phyloP scores from a whole-genome alignment of 2,329 filamentous ascomycete species.

The Neocatenulostroma microsporum region DNA sequence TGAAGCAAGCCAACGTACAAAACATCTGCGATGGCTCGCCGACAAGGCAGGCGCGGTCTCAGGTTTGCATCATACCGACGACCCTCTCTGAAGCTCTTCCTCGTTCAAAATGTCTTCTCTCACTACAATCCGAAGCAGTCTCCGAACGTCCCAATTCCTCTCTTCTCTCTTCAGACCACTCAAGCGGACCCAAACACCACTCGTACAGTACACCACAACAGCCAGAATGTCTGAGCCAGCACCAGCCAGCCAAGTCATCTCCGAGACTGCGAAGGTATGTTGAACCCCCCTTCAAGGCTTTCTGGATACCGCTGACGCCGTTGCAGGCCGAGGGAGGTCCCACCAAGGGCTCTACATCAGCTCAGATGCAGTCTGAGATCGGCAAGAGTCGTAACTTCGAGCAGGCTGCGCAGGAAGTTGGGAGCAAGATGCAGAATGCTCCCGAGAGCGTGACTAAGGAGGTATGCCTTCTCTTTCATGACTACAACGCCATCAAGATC shows the following conservation, averaged over 20 bases:
- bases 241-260: conserved; percentile 21
- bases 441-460: conserved; percentile 30
- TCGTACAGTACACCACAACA: conserved; percentile 4
- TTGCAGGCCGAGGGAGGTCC: conserved; percentile 28
- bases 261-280: conserved; percentile 27
- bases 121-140: not conserved
- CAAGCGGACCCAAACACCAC: not conserved
- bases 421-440: conserved; percentile 21
- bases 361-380: conserved; percentile 29
- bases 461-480: conserved; percentile 7
- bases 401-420: conserved; percentile 23
- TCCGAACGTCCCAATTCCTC: not conserved
- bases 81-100: too few relatives aligned
- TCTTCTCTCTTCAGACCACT: not conserved
- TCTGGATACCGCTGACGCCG: too few relatives aligned
- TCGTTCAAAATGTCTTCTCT: conserved; percentile 1
- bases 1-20: too few relatives aligned
- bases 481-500: too few relatives aligned
- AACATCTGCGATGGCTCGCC: too few relatives aligned
- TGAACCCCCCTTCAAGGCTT: too few relatives aligned
- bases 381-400: conserved; percentile 23
- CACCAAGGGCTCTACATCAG: conserved; percentile 24
- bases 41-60: too few relatives aligned
- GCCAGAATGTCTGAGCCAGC: conserved; percentile 10
- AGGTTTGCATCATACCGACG: too few relatives aligned